Conservation (phyloP, 73 alveolate genomes). For the Tetrahymena elliotti region DNA sequence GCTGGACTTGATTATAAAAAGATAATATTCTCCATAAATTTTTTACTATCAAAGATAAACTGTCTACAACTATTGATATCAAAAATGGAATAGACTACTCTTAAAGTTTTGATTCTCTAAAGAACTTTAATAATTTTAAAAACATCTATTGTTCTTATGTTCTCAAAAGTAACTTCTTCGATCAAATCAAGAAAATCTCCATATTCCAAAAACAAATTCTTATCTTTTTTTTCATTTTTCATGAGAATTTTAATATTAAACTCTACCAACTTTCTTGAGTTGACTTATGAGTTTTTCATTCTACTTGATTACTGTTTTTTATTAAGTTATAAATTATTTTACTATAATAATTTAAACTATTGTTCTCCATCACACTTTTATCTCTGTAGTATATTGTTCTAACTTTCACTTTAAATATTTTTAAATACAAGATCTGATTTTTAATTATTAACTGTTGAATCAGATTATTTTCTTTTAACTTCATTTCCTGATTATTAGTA, state of each 20-base stretch:
- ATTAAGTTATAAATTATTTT: not conserved
- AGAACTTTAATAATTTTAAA: not conserved
- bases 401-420: not conserved
- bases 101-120: not conserved
- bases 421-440: too few relatives aligned
- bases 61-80: not conserved
- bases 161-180: not conserved
- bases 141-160: not conserved
- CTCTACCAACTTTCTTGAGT: not conserved
- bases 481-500: not conserved
- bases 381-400: too few relatives aligned
- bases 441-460: too few relatives aligned
- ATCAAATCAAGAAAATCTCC: not conserved
- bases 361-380: not conserved
- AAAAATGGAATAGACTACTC: not conserved
- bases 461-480: not conserved
- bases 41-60: not conserved
- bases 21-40: not conserved
- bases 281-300: not conserved
- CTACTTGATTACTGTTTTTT: not conserved
- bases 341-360: not conserved
- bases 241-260: not conserved
- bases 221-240: not conserved
- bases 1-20: not conserved
- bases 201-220: not conserved